These are phyloP conservation scores for Boletus eberwhitei DNA, from an alignment of 768 basidiomycete genomes.

Conservation along the genomic window DNA sequence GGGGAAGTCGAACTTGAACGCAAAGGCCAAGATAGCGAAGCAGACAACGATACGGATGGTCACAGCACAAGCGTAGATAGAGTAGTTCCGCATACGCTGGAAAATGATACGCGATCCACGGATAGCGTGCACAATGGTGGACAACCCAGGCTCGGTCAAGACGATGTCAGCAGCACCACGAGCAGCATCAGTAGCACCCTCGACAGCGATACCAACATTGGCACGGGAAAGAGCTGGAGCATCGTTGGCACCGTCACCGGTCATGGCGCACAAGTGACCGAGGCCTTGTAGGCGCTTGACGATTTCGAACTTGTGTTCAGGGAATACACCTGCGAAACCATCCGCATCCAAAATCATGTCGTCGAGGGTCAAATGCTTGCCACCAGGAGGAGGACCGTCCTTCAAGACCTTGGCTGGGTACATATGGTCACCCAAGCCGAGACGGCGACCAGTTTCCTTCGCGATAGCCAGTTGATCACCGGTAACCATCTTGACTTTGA, in stretches of 20 bases:
- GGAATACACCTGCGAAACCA: slow-evolving; percentile 99
- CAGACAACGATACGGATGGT: slow-evolving; percentile 99
- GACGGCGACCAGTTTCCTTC: slow-evolving; percentile 97
- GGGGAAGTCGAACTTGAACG: slow-evolving; percentile 98
- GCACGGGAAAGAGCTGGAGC: slow-evolving; percentile 97
- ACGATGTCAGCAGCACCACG: slow-evolving; percentile 99
- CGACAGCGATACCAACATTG: slow-evolving; percentile 99
- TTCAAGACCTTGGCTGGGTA: slow-evolving; percentile 99
- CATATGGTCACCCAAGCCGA: slow-evolving; percentile 99
- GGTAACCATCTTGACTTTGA: slow-evolving; percentile 99
- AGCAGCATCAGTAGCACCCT: slow-evolving; percentile 98
- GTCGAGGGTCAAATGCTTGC: slow-evolving; percentile 81
- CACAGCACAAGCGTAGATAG: slow-evolving; percentile 94
- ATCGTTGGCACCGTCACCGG: slow-evolving; percentile 99
- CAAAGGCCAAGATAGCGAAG: slow-evolving; percentile 93
- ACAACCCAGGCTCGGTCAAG: slow-evolving; percentile 96
- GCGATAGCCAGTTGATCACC: slow-evolving; percentile 99
- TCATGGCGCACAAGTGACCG: slow-evolving; percentile 97
- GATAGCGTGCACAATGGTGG: slow-evolving; percentile 98
- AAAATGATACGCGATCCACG: slow-evolving; percentile 98
- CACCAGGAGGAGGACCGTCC: slow-evolving; percentile 86
- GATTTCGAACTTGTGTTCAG: slow-evolving; percentile 99
- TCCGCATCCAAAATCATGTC: slow-evolving; percentile 99
- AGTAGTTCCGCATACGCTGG: slow-evolving; percentile 99
- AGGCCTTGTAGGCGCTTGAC: slow-evolving; percentile 97